phyloP scores from a whole-genome alignment of 106 monocot species.

The Chionographis japonica region DNA sequence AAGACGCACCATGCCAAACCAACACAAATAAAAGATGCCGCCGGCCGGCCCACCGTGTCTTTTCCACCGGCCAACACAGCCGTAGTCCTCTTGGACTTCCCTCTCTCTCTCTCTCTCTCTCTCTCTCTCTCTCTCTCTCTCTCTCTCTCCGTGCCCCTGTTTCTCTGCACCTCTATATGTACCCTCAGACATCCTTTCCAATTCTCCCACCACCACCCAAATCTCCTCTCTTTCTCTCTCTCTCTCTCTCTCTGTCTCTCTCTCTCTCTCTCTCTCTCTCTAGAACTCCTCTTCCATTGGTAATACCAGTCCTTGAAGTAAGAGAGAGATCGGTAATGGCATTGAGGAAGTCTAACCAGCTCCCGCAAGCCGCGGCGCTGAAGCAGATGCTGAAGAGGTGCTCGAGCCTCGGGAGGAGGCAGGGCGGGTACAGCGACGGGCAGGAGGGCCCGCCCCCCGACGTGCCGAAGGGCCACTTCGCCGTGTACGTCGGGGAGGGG shows the following conservation, averaged over 20 bases:
- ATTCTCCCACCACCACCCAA: not conserved
- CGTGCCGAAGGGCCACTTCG: constrained; percentile 61
- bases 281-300: not conserved
- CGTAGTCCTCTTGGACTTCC: constrained; percentile 2
- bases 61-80: not conserved
- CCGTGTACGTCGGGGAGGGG: constrained; percentile 49
- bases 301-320: too few relatives aligned
- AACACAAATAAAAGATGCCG: too few relatives aligned
- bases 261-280: not conserved
- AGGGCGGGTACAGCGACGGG: not conserved
- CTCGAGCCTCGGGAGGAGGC: constrained; percentile 40
- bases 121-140: not conserved
- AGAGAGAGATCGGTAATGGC: constrained; percentile 15
- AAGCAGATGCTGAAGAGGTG: constrained; percentile 54
- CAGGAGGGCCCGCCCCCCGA: constrained; percentile 21
- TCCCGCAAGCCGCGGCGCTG: constrained; percentile 23
- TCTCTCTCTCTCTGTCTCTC: too few relatives aligned
- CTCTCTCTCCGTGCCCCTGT: constrained; percentile 7
- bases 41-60: not conserved
- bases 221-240: too few relatives aligned
- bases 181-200: not conserved
- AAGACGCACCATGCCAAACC: too few relatives aligned
- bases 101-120: too few relatives aligned
- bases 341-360: constrained; percentile 31
- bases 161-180: not conserved